These are phyloP conservation scores for Elaeis guineensis DNA, from an alignment of 176 grass and related monocot species.

Conservation along the genomic window DNA sequence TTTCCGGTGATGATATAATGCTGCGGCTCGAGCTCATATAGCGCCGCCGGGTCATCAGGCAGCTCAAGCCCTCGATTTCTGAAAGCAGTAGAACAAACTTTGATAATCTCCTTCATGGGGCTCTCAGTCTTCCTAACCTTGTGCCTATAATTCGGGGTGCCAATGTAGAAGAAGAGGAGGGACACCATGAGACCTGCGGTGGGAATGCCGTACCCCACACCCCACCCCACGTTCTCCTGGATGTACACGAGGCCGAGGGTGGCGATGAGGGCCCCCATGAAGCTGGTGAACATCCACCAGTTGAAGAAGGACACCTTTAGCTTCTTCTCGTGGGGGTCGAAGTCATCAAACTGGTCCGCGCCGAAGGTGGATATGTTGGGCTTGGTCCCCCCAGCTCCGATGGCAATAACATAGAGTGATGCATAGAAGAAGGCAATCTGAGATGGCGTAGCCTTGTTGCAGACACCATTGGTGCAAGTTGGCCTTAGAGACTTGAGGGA, in stretches of 20 bases:
- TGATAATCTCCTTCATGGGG: constrained; percentile 30
- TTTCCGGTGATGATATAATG: constrained; percentile 28
- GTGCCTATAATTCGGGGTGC: constrained; percentile 56
- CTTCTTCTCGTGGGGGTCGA: constrained; percentile 26
- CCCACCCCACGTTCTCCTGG: constrained; percentile 70
- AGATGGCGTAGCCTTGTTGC: constrained; percentile 23
- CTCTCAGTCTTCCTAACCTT: constrained; percentile 25
- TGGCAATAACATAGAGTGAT: constrained; percentile 47
- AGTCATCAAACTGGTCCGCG: constrained; percentile 82
- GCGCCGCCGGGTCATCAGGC: not conserved
- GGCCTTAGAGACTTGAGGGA: not conserved
- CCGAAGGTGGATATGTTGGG: constrained; percentile 87
- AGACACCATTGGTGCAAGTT: not conserved
- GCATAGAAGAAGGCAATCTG: constrained; percentile 54
- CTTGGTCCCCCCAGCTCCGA: constrained; percentile 65
- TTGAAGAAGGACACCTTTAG: constrained; percentile 71
- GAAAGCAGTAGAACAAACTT: constrained; percentile 26
- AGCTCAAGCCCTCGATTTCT: constrained; percentile 11
- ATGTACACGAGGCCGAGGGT: constrained; percentile 50
- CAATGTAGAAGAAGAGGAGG: constrained; percentile 39
- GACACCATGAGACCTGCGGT: constrained; percentile 41
- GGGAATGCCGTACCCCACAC: constrained; percentile 48
- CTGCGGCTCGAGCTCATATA: constrained; percentile 36
- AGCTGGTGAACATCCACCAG: constrained; percentile 83
- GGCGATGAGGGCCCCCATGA: constrained; percentile 45